These are phyloP conservation scores for Xanthoconium stramineum DNA, from an alignment of 768 basidiomycete species.

Conservation along the genomic window DNA sequence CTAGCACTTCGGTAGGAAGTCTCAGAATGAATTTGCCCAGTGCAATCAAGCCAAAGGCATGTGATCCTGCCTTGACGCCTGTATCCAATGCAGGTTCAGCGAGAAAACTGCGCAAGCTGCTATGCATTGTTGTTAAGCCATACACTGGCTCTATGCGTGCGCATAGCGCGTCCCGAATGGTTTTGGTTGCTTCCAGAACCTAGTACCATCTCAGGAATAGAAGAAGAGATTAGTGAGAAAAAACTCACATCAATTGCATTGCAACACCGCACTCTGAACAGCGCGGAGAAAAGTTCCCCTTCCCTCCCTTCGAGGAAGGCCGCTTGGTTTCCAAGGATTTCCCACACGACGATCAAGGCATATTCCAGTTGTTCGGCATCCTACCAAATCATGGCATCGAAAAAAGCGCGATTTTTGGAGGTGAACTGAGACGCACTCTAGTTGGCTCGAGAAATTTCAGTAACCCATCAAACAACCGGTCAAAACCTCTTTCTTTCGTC, in stretches of 20 bases:
- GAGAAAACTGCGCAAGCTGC: conserved; percentile 63
- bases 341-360: conserved; percentile 79
- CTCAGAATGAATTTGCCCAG: conserved; percentile 80
- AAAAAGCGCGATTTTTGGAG: background rate
- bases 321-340: conserved; percentile 74
- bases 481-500: conserved; percentile 69
- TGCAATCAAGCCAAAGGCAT: conserved; percentile 81
- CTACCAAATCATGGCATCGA: conserved; percentile 35
- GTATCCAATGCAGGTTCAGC: conserved; percentile 47
- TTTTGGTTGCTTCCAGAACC: conserved; percentile 82
- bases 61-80: conserved; percentile 60
- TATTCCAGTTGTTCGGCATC: conserved; percentile 66
- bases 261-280: conserved; percentile 72
- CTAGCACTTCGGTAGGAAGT: conserved; percentile 78
- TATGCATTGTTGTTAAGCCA: conserved; percentile 80
- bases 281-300: conserved; percentile 65
- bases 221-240: background rate
- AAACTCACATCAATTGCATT: conserved; percentile 63
- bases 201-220: conserved; percentile 27
- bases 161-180: conserved; percentile 73
- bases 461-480: conserved; percentile 64
- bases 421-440: conserved; percentile 45
- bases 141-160: conserved; percentile 77
- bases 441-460: conserved; percentile 58
- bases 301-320: conserved; percentile 76